Evolutionary conservation across 1,284 basidiomycete species (phyloP), one percentile per base, ranked within the genome.

Genomic region (Neolentinus lepideus): DNA sequence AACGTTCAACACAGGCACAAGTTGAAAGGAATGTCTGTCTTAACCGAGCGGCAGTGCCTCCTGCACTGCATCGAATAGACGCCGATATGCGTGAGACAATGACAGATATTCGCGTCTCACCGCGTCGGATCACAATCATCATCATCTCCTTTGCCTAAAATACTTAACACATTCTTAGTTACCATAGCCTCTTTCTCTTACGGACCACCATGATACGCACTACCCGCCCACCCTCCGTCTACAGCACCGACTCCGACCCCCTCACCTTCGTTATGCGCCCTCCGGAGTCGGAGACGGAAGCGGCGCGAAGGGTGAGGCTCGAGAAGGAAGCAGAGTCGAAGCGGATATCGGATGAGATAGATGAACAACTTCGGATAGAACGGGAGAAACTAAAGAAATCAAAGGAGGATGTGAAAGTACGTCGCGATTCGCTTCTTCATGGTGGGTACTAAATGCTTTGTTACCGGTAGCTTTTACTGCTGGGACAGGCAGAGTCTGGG

Each of bases 401-500:
- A 50, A 87, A 80, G 67, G 76, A 81, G 63, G 88, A 90, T 66
- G 87, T 91, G 58, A 88, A 88, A 76, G 87, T 90, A 31, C 53
- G 67, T 63, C 48, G 54, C 45, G 21, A 29, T n/a, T n/a, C n/a
- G n/a, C n/a, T n/a, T n/a, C 35, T 36, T 1, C 36, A 25, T 47
- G 36, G 22, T n/a, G 4, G 22, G 10, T 51, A n/a, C 47, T 50
- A 25, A 53, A 52, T 36, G 33, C 54, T 36, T 11, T 53, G 29
- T 46, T 31, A 56, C 33, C 51, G 53, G 58, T 61, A 91, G 88
- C 72, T 91, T 45, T 73, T 91, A 19, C 77, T 91, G 53, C 80
- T 91, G 48, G 88, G 88, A 38, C 88, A 91, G 64, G 88, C 89
- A 48, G 88, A 91, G 73, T 89, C 86, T 26, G 89, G 88, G 61